phyloP scores from a whole-genome alignment of 768 basidiomycete genomes.

The Boletales sp. region DNA sequence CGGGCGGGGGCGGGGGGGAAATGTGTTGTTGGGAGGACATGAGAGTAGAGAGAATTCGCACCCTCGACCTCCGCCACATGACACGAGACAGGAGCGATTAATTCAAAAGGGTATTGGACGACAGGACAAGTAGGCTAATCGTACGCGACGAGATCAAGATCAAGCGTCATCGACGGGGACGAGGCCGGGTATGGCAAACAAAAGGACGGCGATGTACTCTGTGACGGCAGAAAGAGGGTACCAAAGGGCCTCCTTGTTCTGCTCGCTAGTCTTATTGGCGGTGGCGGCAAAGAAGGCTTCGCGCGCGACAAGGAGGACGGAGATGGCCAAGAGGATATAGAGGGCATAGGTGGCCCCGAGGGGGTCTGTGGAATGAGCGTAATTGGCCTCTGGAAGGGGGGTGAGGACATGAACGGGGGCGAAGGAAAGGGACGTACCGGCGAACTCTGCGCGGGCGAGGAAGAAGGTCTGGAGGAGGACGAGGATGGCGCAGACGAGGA shows the following conservation, averaged over 20 bases:
- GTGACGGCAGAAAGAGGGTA: conserved; percentile 32
- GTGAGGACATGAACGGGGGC: not conserved
- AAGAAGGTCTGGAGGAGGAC: conserved; percentile 16
- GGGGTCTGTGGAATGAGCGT: not conserved
- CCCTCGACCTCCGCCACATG: conserved; percentile 23
- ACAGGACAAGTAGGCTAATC: too few relatives aligned
- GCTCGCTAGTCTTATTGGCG: conserved; percentile 1
- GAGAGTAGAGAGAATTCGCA: conserved; percentile 14
- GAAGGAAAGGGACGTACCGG: conserved; percentile 1
- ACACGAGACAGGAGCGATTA: not conserved
- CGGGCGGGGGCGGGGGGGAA: conserved; percentile 43
- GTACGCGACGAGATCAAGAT: too few relatives aligned
- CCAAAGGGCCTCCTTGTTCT: conserved; percentile 30
- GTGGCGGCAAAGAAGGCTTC: conserved; percentile 32
- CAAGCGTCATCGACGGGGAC: conserved; percentile 17
- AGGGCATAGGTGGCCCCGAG: conserved; percentile 19
- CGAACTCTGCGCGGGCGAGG: conserved; percentile 18
- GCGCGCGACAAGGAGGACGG: conserved; percentile 24
- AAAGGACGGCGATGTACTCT: conserved; percentile 28
- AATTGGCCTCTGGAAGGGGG: conserved; percentile 6
- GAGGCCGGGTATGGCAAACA: conserved; percentile 30
- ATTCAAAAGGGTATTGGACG: too few relatives aligned
- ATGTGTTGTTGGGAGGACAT: conserved; percentile 41
- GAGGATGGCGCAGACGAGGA: conserved; percentile 24
- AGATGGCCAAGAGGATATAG: conserved; percentile 22